Evolutionary conservation across 768 basidiomycete genomes (phyloP), one percentile per base, ranked within the genome.

Genomic region (Lactarius evosmus): DNA sequence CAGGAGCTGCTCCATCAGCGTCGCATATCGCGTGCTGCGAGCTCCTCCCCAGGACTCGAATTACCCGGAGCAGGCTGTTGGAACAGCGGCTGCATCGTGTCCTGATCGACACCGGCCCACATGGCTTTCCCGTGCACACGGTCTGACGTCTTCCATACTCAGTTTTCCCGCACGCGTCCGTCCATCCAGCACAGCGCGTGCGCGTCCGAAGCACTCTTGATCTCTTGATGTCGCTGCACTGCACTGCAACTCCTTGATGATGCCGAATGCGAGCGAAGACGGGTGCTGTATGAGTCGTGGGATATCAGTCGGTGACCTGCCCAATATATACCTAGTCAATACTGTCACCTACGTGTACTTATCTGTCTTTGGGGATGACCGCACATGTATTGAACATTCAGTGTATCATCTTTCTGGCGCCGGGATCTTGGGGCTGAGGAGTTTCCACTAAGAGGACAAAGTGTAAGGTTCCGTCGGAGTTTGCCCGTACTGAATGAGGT

Each of bases 1-100:
- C 41, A 59, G 58, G 41, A 55, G 46, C 11, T 49, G 27, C 30
- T 60, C 19, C 30, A 56, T 32, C 33, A 51, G 64, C 64, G 64
- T 14, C 59, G 64, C 55, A 6, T 56, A 29, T 36, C 59, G 11
- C 55, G 57, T 8, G 4, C 57, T 32, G 4, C 56, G 30, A 27
- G n/a, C 4, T 52, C 63, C 44, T 51, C 11, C 56, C 63, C 52
- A 41, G 50, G 29, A 46, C 36, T 59, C 52, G 50, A n/a, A 27
- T 49, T 65, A 22, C 57, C 57, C 8, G 65, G 65, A 27, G 62
- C 62, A 8, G 56, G 65, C 2, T 64, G 62, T 58, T 58, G 61
- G 65, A 58, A 63, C 61, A 52, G 38, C n/a, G 25, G 33, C 32
- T 66, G 65, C 44, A 34, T 17, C 22, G 9, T 66, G 25, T 55